Conservation (phyloP, 2,329 filamentous ascomycete species). For the Nothophoma quercina region DNA sequence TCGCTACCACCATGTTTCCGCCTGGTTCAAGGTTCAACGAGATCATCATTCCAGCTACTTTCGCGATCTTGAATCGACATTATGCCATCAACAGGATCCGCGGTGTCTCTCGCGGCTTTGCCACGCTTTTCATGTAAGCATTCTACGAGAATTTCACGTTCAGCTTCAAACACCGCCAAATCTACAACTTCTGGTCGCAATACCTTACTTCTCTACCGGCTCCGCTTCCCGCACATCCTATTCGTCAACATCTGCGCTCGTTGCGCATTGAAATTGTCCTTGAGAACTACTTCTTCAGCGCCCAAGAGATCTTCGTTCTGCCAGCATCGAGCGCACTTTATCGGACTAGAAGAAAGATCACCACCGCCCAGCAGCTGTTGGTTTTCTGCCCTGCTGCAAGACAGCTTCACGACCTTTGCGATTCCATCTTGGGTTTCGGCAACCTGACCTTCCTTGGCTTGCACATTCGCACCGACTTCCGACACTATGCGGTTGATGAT, state of each 20-base stretch:
- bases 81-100: conserved; percentile 10
- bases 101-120: conserved; percentile 14
- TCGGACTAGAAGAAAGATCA: conserved; percentile 1
- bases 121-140: conserved; percentile 8
- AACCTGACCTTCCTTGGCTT: conserved; percentile 17
- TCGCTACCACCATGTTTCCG: conserved; percentile 2
- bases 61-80: conserved; percentile 13
- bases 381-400: conserved; percentile 19
- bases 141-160: conserved; percentile 22
- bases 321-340: background rate
- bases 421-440: conserved; percentile 2
- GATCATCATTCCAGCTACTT: conserved; percentile 5
- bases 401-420: conserved; percentile 17
- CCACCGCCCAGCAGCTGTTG: conserved; percentile 12
- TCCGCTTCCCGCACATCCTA: background rate
- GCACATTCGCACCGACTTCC: conserved; percentile 13
- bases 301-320: background rate
- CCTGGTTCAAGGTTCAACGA: background rate
- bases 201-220: conserved; percentile 6
- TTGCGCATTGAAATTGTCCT: conserved; percentile 16
- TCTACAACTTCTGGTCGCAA: background rate
- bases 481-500: background rate
- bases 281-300: conserved; percentile 15
- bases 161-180: background rate
- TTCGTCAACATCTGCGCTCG: conserved; percentile 6